Percentiles rank a stretch among this genome's conserved stretches.
Conservation (phyloP, 176 grass and related monocot species). For the Urochloa ruziziensis region DNA sequence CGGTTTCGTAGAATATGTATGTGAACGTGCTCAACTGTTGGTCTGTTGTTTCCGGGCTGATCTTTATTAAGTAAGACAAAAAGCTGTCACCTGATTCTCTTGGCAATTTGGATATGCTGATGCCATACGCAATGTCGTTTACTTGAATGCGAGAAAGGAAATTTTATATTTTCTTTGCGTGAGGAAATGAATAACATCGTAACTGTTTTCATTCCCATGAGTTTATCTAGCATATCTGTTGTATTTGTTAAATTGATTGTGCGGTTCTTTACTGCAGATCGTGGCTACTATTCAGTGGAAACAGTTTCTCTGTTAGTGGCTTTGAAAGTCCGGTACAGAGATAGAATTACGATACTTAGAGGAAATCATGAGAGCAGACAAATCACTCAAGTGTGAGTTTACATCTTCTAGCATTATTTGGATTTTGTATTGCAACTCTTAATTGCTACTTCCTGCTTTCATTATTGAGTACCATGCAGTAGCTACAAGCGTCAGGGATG, state of each 20-base stretch:
- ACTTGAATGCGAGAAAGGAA: not conserved
- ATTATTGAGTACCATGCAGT: not conserved
- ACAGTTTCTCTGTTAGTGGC: slow-evolving; percentile 86
- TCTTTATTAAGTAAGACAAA: slow-evolving; percentile 8
- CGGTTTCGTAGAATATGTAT: not conserved
- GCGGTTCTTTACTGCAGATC: slow-evolving; percentile 56
- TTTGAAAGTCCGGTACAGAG: slow-evolving; percentile 94
- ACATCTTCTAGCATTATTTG: not conserved
- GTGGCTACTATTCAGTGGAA: slow-evolving; percentile 95
- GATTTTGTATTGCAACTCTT: not conserved
- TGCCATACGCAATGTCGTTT: not conserved
- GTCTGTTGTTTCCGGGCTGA: not conserved
- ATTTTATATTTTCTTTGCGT: not conserved
- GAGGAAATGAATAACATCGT: not conserved
- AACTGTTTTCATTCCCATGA: not conserved
- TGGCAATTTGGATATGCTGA: slow-evolving; percentile 1
- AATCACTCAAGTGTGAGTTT: slow-evolving; percentile 98
- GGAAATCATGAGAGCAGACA: slow-evolving; percentile 98
- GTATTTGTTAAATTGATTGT: not conserved
- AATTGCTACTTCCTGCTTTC: not conserved
- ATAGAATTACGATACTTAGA: slow-evolving; percentile 97
- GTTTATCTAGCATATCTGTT: not conserved
- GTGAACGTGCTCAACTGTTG: not conserved
- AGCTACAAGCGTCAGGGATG: not conserved
- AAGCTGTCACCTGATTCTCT: not conserved